Base-by-base conservation (phyloP, 2,329 filamentous ascomycete genomes). In the Metarhizium album region DNA sequence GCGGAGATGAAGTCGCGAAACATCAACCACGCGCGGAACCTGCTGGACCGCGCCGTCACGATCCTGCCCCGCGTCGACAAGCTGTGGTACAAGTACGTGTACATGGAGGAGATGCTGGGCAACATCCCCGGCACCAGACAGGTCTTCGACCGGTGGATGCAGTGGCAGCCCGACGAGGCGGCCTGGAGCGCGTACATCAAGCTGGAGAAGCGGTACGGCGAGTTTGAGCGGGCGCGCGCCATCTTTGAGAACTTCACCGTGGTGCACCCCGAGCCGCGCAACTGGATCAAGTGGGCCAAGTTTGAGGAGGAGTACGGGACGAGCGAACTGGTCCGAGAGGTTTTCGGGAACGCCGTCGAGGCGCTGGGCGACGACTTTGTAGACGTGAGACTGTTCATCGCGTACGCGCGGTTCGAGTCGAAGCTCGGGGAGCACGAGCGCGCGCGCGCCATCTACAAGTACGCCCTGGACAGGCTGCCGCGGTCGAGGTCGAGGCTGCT, bases 11-110 rank as follows among this genome's bases (percentile, higher is more conserved):
- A 94, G 70, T 64, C 64, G 55, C 77, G 90, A 58, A 95, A 95
- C 65, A 96, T 98, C 74, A 95, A 95, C 66, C 91, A 97, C 76
- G 90, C 93, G 33, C 78, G 93, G 52, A 98, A 98, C 65, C 70
- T 98, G 48, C 80, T 98, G 48, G 93, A 98, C 66, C 84, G 93
- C 50, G 90, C 93, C n/a, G 88, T 97, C 49, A 90, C 90, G 1
- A 87, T 94, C 51, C 74, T 96, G 38, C 93, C 93, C 4, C 78
- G 93, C 52, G 81, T 97, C 40, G 90, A 97, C 66, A 97, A 97
- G 75, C 73, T 98, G 33, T 98, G 93, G 93, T 98, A 95, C 74
- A 97, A 97, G 67, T 98, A 96, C 74, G 89, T 95, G 24, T 95
- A 95, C 67, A 94, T 95, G 86, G 91, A 97, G 72, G 93, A 98